phyloP scores from a whole-genome alignment of 2,329 filamentous ascomycete genomes.

The Aspergillus vadensis region DNA sequence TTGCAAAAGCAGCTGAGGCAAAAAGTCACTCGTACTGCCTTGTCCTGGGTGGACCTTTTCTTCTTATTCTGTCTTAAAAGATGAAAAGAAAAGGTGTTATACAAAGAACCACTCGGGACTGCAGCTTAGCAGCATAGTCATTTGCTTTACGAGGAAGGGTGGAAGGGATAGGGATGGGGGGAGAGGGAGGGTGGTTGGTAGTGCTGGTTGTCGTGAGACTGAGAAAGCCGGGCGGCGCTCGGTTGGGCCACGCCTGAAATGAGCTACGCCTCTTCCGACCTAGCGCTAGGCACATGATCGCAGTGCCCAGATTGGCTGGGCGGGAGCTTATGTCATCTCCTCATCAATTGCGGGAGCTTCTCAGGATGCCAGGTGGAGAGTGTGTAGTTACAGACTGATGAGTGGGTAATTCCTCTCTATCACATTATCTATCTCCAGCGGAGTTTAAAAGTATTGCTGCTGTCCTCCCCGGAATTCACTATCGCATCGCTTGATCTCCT shows the following conservation, averaged over 20 bases:
- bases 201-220: constrained; percentile 27
- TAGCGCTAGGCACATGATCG: constrained; percentile 21
- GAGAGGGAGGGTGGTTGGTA: constrained; percentile 15
- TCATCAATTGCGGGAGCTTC: constrained; percentile 22
- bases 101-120: constrained; percentile 38
- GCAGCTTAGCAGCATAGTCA: constrained; percentile 39
- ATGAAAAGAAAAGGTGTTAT: constrained; percentile 36
- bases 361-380: constrained; percentile 36
- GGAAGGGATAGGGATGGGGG: constrained; percentile 15
- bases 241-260: constrained; percentile 18
- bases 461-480: neutral
- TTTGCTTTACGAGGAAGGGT: constrained; percentile 43
- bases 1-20: constrained; percentile 9
- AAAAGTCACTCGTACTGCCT: constrained; percentile 21
- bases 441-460: neutral
- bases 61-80: constrained; percentile 32
- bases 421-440: neutral
- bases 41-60: constrained; percentile 20
- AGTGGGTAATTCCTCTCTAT: neutral
- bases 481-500: too few species aligned
- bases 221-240: constrained; percentile 24
- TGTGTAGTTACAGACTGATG: neutral
- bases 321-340: constrained; percentile 30
- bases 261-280: constrained; percentile 16
- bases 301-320: neutral